Evolutionary conservation across 257 asterid genomes (phyloP).

Genomic region (Buddleja alternifolia): DNA sequence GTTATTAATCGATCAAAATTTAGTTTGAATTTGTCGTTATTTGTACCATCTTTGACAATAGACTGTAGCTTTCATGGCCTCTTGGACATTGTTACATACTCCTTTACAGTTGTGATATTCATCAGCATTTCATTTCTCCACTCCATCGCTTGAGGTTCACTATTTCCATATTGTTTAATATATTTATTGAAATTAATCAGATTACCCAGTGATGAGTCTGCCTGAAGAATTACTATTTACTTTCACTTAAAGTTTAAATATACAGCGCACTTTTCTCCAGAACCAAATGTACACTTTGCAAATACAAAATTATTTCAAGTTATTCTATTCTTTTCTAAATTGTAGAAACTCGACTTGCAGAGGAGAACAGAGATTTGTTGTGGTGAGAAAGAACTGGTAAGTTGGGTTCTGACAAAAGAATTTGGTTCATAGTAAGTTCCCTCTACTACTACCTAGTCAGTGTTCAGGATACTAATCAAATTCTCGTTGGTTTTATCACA

Average conservation of each 20-base stretch:
- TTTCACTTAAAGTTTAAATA: not conserved
- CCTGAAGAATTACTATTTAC: slow-evolving; percentile 10
- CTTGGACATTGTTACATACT: not conserved
- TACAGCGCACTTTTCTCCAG: not conserved
- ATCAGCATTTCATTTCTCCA: not conserved
- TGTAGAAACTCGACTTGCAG: slow-evolving; percentile 33
- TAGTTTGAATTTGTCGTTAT: slow-evolving; percentile 20
- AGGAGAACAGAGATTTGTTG: slow-evolving; percentile 26
- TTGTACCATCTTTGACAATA: slow-evolving; percentile 19
- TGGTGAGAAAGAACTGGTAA: slow-evolving; percentile 31
- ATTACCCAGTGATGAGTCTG: slow-evolving; percentile 12
- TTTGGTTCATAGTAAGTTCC: slow-evolving; percentile 2
- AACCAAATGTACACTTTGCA: not conserved
- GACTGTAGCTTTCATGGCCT: not conserved
- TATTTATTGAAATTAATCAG: not conserved
- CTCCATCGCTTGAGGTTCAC: slow-evolving; percentile 14
- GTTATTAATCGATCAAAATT: slow-evolving; percentile 1
- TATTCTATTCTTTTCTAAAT: slow-evolving; percentile 24
- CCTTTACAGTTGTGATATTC: not conserved
- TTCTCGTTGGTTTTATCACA: slow-evolving; percentile 32
- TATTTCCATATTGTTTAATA: not conserved
- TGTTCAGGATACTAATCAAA: slow-evolving; percentile 19
- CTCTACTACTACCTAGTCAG: slow-evolving; percentile 14
- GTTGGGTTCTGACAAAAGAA: slow-evolving; percentile 27
- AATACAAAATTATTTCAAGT: not conserved